These are phyloP conservation scores for Adansonia grandidieri DNA, from an alignment of 441 rosid genomes.

Conservation along the genomic window DNA sequence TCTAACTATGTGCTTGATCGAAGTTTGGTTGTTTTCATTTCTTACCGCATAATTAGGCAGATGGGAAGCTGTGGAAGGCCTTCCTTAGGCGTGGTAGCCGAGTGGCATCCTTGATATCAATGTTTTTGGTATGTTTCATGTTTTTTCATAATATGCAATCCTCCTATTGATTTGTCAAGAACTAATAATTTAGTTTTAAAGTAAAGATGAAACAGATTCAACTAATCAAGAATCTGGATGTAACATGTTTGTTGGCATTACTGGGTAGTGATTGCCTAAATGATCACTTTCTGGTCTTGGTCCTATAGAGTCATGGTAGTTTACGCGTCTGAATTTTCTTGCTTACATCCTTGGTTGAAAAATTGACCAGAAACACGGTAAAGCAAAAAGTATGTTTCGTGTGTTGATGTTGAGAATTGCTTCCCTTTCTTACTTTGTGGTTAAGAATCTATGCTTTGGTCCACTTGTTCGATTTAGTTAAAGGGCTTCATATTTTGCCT, in stretches of 20 bases:
- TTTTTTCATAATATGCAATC: neutral
- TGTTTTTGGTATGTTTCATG: neutral
- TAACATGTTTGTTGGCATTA: neutral
- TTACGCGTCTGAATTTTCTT: neutral
- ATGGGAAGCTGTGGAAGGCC: neutral
- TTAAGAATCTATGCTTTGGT: conserved; percentile 33
- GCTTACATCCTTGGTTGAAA: neutral
- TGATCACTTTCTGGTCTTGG: conserved; percentile 3
- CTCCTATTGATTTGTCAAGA: neutral
- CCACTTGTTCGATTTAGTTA: conserved; percentile 24
- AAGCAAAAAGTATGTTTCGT: conserved; percentile 16
- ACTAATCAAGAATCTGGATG: conserved; percentile 4
- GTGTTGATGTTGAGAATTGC: conserved; percentile 21
- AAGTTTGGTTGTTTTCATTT: neutral
- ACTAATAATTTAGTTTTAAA: neutral
- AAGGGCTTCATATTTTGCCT: neutral
- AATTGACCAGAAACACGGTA: conserved; percentile 20
- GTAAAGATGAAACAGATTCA: neutral
- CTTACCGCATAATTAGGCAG: neutral
- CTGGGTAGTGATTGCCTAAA: neutral
- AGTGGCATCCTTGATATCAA: neutral
- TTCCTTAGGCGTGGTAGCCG: neutral
- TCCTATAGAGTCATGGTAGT: conserved; percentile 12
- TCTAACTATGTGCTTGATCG: neutral
- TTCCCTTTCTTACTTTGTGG: conserved; percentile 20